Percentiles rank a stretch among this genome's conserved stretches.
phyloP scores from a whole-genome alignment of 352 stramenopile species.

The Phytophthora palmivora region DNA sequence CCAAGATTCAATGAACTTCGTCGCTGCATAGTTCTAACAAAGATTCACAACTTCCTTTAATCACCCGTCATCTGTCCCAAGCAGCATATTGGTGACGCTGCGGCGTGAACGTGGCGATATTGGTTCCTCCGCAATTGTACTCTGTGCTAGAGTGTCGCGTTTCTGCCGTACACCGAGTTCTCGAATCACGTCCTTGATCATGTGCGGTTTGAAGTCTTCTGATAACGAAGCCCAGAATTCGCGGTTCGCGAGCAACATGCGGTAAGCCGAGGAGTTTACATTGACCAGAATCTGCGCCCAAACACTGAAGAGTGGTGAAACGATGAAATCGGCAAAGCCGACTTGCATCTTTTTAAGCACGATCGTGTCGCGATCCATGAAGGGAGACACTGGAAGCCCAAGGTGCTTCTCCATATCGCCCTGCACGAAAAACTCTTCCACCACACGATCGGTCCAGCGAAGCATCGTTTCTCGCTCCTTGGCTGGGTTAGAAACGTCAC shows the following conservation, averaged over 20 bases:
- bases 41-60: neutral
- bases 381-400: conserved; percentile 88
- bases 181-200: conserved; percentile 82
- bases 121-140: conserved; percentile 42
- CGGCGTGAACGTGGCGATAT: conserved; percentile 44
- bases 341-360: conserved; percentile 94
- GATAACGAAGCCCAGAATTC: conserved; percentile 84
- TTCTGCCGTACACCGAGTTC: conserved; percentile 57
- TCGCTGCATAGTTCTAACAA: conserved; percentile 4
- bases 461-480: conserved; percentile 91
- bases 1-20: conserved; percentile 8
- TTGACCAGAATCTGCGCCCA: conserved; percentile 86
- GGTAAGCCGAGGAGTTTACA: conserved; percentile 72
- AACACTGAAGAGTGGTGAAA: conserved; percentile 86
- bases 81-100: conserved; percentile 52
- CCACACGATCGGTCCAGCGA: conserved; percentile 93
- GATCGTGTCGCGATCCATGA: conserved; percentile 94
- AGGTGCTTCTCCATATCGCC: conserved; percentile 95
- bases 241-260: conserved; percentile 74
- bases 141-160: conserved; percentile 34
- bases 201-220: conserved; percentile 87
- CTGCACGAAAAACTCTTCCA: conserved; percentile 96
- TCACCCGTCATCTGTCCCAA: conserved; percentile 60
- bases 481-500: conserved; percentile 95
- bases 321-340: conserved; percentile 96